Evolutionary conservation across 2,329 filamentous ascomycete species (phyloP).

Genomic region (Sporothrix pallida): DNA sequence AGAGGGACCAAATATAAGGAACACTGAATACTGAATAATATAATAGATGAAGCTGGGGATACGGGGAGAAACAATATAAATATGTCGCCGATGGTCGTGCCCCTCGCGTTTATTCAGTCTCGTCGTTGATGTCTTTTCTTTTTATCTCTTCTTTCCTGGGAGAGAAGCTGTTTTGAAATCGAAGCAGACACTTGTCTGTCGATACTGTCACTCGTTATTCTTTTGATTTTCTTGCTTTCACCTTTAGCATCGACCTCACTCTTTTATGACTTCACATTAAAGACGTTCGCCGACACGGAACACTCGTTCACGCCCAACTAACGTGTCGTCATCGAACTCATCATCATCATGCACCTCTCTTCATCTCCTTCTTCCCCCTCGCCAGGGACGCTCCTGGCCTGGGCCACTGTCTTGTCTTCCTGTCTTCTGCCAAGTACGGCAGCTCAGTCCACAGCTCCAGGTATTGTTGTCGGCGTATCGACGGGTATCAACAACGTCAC

Average conservation of each 20-base stretch:
- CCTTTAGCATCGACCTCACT: neutral
- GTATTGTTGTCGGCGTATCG: constrained; percentile 47
- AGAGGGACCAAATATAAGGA: too few relatives aligned
- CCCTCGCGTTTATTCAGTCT: neutral
- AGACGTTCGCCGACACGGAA: neutral
- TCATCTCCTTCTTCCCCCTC: neutral
- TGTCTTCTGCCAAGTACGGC: neutral
- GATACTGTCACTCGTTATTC: neutral
- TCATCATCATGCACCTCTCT: neutral
- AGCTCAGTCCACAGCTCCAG: neutral
- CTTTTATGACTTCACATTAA: neutral
- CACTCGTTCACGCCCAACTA: constrained; percentile 22
- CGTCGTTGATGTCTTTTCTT: neutral
- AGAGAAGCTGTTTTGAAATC: neutral
- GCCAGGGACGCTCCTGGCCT: neutral
- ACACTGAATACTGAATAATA: neutral
- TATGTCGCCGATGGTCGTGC: neutral
- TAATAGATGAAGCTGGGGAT: neutral
- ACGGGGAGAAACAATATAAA: constrained; percentile 8
- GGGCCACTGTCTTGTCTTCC: neutral
- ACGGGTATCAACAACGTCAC: constrained; percentile 47
- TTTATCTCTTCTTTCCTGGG: neutral
- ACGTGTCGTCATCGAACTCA: neutral
- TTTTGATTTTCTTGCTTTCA: neutral
- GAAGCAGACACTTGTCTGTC: neutral